These are phyloP conservation scores for Cordia subcordata DNA, from an alignment of 257 asterid genomes.

Conservation along the genomic window DNA sequence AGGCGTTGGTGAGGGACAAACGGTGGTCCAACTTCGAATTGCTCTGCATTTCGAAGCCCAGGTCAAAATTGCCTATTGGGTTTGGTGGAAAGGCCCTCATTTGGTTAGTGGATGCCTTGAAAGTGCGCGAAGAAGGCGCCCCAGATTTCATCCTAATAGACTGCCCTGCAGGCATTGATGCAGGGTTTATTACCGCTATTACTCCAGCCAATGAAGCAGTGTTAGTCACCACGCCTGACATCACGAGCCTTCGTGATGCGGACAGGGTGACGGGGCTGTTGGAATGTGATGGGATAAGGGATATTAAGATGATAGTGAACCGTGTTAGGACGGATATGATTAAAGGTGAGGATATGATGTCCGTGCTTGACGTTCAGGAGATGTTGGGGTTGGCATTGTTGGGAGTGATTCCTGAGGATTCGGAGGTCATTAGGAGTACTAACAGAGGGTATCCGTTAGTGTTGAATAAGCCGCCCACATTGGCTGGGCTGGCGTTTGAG, in stretches of 20 bases:
- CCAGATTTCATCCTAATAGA: slow-evolving; percentile 88
- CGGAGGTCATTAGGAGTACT: slow-evolving; percentile 90
- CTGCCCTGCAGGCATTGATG: slow-evolving; percentile 96
- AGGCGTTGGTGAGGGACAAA: slow-evolving; percentile 88
- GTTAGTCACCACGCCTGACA: slow-evolving; percentile 88
- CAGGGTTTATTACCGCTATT: slow-evolving; percentile 91
- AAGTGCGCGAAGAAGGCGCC: slow-evolving; percentile 62
- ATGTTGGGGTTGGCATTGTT: slow-evolving; percentile 87
- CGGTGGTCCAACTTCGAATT: slow-evolving; percentile 96
- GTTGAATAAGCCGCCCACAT: slow-evolving; percentile 85
- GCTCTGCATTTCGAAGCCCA: slow-evolving; percentile 86
- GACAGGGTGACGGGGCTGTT: slow-evolving; percentile 86
- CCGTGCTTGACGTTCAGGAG: slow-evolving; percentile 90
- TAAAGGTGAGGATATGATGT: slow-evolving; percentile 97
- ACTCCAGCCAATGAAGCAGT: slow-evolving; percentile 97
- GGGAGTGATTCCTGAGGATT: slow-evolving; percentile 90
- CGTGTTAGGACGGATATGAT: slow-evolving; percentile 96
- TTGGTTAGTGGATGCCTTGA: slow-evolving; percentile 90
- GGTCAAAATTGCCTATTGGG: slow-evolving; percentile 85
- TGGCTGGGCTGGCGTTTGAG: slow-evolving; percentile 93
- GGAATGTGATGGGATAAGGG: slow-evolving; percentile 95
- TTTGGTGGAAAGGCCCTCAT: slow-evolving; percentile 89
- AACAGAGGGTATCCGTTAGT: slow-evolving; percentile 89
- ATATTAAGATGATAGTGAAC: slow-evolving; percentile 93
- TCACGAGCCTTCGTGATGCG: slow-evolving; percentile 85